Evolutionary conservation across 2,329 filamentous ascomycete species (phyloP).

Genomic region (Penicillium sp.): DNA sequence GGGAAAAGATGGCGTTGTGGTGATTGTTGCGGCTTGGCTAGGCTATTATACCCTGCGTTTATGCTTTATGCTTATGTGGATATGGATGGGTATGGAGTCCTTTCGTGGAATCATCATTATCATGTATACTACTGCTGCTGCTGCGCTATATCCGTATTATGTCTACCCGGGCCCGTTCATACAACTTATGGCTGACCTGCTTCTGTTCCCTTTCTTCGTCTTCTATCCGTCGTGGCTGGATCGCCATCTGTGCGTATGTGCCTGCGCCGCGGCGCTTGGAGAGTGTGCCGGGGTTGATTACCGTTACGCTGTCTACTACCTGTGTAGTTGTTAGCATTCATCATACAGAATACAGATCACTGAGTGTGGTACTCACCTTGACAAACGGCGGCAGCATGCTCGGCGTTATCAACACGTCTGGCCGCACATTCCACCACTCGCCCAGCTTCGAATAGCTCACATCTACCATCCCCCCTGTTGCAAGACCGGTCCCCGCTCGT

Average conservation of each 20-base stretch:
- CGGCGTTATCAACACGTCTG: slow-evolving; percentile 75
- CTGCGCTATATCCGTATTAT: slow-evolving; percentile 65
- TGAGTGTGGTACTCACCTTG: too few species aligned
- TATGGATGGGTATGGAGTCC: too few species aligned
- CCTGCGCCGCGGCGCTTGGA: slow-evolving; percentile 78
- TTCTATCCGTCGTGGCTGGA: slow-evolving; percentile 56
- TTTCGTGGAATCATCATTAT: slow-evolving; percentile 20
- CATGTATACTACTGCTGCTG: too few species aligned
- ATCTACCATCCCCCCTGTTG: slow-evolving; percentile 71
- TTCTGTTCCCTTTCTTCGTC: slow-evolving; percentile 51
- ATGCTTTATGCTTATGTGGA: too few species aligned
- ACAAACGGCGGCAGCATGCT: slow-evolving; percentile 78
- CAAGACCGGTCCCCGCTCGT: too few species aligned
- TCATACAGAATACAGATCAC: too few species aligned
- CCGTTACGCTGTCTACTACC: slow-evolving; percentile 82
- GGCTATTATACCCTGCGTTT: too few species aligned
- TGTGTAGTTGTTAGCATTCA: too few species aligned
- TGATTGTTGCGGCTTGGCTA: too few species aligned
- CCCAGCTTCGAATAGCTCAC: slow-evolving; percentile 78
- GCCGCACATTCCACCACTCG: slow-evolving; percentile 78
- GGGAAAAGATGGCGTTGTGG: too few species aligned
- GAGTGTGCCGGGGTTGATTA: slow-evolving; percentile 80
- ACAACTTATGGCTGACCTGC: slow-evolving; percentile 65
- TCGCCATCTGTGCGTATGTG: slow-evolving; percentile 70
- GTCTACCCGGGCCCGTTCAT: slow-evolving; percentile 75